Base-by-base conservation (phyloP, 257 asterid genomes). In the Linderniella brevidens region DNA sequence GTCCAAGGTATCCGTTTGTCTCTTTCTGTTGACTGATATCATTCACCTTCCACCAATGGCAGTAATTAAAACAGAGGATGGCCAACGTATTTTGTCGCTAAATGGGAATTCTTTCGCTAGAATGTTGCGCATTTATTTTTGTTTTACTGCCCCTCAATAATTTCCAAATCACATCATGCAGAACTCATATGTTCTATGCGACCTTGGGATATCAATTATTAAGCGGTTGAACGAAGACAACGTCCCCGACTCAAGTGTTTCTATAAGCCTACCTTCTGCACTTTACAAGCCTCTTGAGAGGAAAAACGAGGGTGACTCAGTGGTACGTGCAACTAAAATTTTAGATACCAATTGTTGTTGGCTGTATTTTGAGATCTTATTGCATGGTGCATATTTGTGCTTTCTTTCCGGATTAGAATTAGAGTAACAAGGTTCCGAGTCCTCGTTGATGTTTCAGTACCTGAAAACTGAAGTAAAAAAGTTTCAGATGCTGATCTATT, bases 111-210 rank as follows among this genome's bases (percentile, higher is more conserved):
- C 50, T 42, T 43, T 10, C 48, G 14, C 40, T 38, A 38, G 50
- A 55, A 61, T 56, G 36, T 37, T 52, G 43, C 37, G 52, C 17
- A 37, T 29, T 44, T 17, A 37, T 16, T 68, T 64, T 48, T 56
- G 19, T 48, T 57, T 59, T 52, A 46, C 47, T 54, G 52, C 52
- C 64, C 20, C 50, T 51, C 56, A 58, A 35, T 67, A 35, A 55
- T 55, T 15, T 58, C 58, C 19, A 49, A 55, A 54, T 58, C 35
- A 18, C 51, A 37, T 45, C 47, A 63, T 64, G 36, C 93, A 90
- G 99, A 85, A 82, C 62, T 73, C 60, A 45, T 68, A 90, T 58
- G 94, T 79, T 37, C 68, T 82, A 41, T 82, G 92, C 41, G 94
- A 85, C 58, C 81, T 90, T 65, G 99, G 92, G 49, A 63, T 82